Conservation (phyloP, 2,329 filamentous ascomycete species). For the Madurella fahalii region DNA sequence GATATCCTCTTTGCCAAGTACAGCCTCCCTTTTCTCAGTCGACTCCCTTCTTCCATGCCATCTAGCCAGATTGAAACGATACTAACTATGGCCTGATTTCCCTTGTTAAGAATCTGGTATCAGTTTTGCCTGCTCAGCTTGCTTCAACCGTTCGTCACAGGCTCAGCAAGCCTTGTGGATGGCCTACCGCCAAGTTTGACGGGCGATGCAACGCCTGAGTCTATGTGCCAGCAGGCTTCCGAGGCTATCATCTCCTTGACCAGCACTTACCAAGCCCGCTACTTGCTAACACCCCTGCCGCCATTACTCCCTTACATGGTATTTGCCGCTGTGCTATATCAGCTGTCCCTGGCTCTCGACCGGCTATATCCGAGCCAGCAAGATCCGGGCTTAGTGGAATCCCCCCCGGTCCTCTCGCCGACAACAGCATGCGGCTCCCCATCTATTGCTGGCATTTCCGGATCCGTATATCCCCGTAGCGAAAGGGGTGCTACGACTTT, state of each 20-base stretch:
- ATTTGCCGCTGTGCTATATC: conserved; percentile 20
- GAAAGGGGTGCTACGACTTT: neutral
- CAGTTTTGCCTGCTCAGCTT: conserved; percentile 25
- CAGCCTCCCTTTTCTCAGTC: neutral
- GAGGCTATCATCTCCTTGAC: conserved; percentile 23
- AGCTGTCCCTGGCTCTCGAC: conserved; percentile 11
- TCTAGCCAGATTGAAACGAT: neutral
- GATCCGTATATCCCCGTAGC: neutral
- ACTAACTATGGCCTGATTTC: neutral
- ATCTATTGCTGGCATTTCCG: neutral
- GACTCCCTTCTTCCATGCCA: too few species aligned
- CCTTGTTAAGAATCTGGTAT: conserved; percentile 23
- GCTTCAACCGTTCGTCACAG: conserved; percentile 20
- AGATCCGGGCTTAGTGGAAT: neutral
- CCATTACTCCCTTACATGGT: conserved; percentile 23
- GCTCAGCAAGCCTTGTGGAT: conserved; percentile 15
- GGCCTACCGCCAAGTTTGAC: conserved; percentile 10
- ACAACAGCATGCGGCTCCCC: neutral
- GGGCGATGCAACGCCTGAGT: conserved; percentile 9
- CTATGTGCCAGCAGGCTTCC: conserved; percentile 19
- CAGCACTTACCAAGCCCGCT: conserved; percentile 20
- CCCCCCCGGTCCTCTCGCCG: conserved; percentile 4
- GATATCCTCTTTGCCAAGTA: conserved; percentile 25
- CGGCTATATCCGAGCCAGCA: neutral
- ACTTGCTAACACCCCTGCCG: conserved; percentile 15